phyloP scores from a whole-genome alignment of 441 rosid species.

The Mallotus repandus region DNA sequence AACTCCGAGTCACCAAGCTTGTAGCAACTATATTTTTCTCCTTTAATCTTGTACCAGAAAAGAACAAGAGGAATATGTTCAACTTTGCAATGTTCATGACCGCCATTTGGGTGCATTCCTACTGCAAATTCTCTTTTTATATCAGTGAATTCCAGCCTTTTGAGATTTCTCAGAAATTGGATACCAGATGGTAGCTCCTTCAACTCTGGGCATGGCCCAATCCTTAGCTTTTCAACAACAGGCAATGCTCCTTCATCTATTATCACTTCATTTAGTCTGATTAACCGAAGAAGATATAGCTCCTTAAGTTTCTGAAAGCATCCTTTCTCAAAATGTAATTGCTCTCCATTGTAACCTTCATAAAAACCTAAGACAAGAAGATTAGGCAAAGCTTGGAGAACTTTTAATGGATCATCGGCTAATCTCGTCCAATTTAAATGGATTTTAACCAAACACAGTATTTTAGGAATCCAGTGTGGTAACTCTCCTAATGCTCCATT shows the following conservation, averaged over 20 bases:
- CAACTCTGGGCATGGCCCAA: background rate
- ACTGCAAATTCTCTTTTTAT: background rate
- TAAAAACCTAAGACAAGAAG: background rate
- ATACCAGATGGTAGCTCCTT: constrained; percentile 9
- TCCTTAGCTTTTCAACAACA: background rate
- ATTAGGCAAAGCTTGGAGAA: constrained; percentile 6
- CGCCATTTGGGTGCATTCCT: background rate
- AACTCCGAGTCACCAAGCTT: background rate
- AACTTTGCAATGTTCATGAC: background rate
- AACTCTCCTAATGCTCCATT: background rate
- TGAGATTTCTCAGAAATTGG: background rate
- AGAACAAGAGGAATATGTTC: background rate
- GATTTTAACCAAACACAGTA: background rate
- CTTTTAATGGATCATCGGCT: background rate
- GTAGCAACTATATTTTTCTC: background rate
- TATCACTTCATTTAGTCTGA: background rate
- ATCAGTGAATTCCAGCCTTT: background rate
- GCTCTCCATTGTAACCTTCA: constrained; percentile 3
- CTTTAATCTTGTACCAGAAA: background rate
- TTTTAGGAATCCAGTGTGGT: background rate
- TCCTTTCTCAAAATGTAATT: constrained; percentile 3
- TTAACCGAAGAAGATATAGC: background rate
- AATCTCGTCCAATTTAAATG: background rate
- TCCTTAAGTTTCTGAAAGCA: constrained; percentile 1
- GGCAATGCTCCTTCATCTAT: background rate